Percentiles rank a stretch among this genome's conserved stretches.
phyloP scores from a whole-genome alignment of 2,329 filamentous ascomycete genomes.

The Colletotrichum costaricense region DNA sequence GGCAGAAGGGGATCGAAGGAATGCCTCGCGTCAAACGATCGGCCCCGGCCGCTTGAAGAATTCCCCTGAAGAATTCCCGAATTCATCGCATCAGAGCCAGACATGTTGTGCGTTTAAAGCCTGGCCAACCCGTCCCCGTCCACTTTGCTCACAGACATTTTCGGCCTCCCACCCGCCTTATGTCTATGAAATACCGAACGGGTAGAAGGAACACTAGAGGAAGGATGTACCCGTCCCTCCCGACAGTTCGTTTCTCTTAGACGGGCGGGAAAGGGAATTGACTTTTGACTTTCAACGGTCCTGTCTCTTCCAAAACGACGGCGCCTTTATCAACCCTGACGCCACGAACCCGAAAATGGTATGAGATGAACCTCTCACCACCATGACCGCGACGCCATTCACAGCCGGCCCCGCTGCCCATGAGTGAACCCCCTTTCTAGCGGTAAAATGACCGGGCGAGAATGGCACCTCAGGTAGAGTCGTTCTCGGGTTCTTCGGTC shows the following conservation, averaged over 20 bases:
- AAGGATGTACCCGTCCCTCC: slow-evolving; percentile 26
- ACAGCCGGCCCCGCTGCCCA: neutral
- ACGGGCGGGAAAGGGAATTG: neutral
- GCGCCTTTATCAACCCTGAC: neutral
- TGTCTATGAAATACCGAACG: neutral
- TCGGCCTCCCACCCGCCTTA: neutral
- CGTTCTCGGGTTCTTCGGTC: slow-evolving; percentile 5
- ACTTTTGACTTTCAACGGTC: slow-evolving; percentile 13
- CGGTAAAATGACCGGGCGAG: neutral
- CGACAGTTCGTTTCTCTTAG: slow-evolving; percentile 4
- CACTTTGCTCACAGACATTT: neutral
- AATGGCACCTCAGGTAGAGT: neutral
- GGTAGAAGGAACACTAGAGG: neutral
- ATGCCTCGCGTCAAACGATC: neutral
- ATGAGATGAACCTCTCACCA: slow-evolving; percentile 12
- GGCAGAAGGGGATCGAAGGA: neutral
- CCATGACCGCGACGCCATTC: neutral
- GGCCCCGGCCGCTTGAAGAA: slow-evolving; percentile 1
- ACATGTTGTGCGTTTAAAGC: neutral
- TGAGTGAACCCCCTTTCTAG: neutral
- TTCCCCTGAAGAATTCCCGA: neutral
- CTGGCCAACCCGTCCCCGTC: neutral
- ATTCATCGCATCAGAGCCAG: neutral
- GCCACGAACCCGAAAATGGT: neutral
- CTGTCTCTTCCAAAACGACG: slow-evolving; percentile 18